A percentile compares a stretch with the other conserved stretches of the same genome.
phyloP scores from a whole-genome alignment of 1,139 yeast genomes.

The Meyerozyma smithsonii region DNA sequence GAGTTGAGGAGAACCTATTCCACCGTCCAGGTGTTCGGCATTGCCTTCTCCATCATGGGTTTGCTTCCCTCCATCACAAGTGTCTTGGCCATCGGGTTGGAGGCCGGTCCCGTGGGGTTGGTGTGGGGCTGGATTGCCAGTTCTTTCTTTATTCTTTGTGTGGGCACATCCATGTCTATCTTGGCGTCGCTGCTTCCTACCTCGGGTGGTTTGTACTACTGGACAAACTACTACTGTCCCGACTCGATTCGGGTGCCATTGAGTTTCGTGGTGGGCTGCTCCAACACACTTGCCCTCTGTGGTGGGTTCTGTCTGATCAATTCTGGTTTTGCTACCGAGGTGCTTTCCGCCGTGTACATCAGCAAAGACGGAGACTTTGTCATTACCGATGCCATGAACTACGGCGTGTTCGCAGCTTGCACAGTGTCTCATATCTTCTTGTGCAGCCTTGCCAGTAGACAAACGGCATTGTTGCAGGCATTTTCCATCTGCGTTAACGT shows the following conservation, averaged over 20 bases:
- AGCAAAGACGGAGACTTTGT: slow-evolving; percentile 27
- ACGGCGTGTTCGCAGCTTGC: slow-evolving; percentile 36
- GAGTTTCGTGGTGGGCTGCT: slow-evolving; percentile 31
- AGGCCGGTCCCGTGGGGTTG: slow-evolving; percentile 9
- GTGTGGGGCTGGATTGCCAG: slow-evolving; percentile 11
- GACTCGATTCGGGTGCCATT: slow-evolving; percentile 28
- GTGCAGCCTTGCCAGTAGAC: slow-evolving; percentile 28
- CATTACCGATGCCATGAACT: slow-evolving; percentile 26
- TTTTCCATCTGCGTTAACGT: slow-evolving; percentile 18
- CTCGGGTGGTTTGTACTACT: slow-evolving; percentile 11
- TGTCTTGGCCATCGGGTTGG: slow-evolving; percentile 7
- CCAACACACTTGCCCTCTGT: slow-evolving; percentile 32
- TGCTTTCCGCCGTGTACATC: slow-evolving; percentile 31
- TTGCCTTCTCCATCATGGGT: slow-evolving; percentile 15
- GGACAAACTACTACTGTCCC: slow-evolving; percentile 12
- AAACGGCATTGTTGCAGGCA: slow-evolving; percentile 16
- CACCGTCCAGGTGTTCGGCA: slow-evolving; percentile 13
- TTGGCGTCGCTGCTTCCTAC: slow-evolving; percentile 10
- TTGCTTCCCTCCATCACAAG: slow-evolving; percentile 11
- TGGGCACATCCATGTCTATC: slow-evolving; percentile 10
- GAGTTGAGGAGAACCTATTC: slow-evolving; percentile 11
- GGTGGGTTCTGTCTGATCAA: slow-evolving; percentile 36
- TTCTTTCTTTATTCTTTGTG: slow-evolving; percentile 7
- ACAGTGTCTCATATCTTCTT: slow-evolving; percentile 23
- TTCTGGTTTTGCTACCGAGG: slow-evolving; percentile 35